Conservation (phyloP, 2,329 filamentous ascomycete species). For the Claviceps lovelessii region DNA sequence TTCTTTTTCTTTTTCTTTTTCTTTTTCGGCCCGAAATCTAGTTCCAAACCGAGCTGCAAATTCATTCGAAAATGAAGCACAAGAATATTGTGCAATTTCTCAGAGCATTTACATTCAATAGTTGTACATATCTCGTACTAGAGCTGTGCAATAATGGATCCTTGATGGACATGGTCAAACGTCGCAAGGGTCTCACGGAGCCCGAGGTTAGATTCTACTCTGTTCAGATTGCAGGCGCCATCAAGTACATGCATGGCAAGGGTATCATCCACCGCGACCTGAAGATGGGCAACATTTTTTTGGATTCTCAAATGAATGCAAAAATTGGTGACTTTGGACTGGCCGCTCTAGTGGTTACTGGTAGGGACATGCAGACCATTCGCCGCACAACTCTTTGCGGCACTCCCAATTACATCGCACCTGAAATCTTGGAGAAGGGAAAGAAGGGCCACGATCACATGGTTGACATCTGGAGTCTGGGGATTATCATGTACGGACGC, state of each 20-base stretch:
- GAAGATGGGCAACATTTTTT: slow-evolving; percentile 96
- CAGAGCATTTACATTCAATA: slow-evolving; percentile 79
- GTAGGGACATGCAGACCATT: slow-evolving; percentile 72
- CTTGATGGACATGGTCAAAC: slow-evolving; percentile 94
- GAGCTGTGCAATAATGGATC: slow-evolving; percentile 93
- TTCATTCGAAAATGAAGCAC: slow-evolving; percentile 95
- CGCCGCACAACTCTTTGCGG: slow-evolving; percentile 88
- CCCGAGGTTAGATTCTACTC: slow-evolving; percentile 90
- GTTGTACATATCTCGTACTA: slow-evolving; percentile 82
- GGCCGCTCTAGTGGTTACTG: slow-evolving; percentile 79
- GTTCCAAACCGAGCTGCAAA: slow-evolving; percentile 79
- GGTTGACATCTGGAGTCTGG: slow-evolving; percentile 96
- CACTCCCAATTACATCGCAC: slow-evolving; percentile 95
- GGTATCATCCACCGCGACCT: slow-evolving; percentile 94
- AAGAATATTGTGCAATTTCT: slow-evolving; percentile 93
- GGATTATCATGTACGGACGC: slow-evolving; percentile 71
- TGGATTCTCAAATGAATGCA: slow-evolving; percentile 89
- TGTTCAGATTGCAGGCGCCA: slow-evolving; percentile 86
- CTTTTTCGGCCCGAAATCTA: slow-evolving; percentile 12
- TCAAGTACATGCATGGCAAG: slow-evolving; percentile 94
- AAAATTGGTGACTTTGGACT: slow-evolving; percentile 97
- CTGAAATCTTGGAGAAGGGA: slow-evolving; percentile 87
- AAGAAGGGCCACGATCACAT: slow-evolving; percentile 94
- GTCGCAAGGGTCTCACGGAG: slow-evolving; percentile 76
- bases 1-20: background rate